These are phyloP conservation scores for Calonectria ilicicola DNA, from an alignment of 2,329 filamentous ascomycete species.

Conservation along the genomic window DNA sequence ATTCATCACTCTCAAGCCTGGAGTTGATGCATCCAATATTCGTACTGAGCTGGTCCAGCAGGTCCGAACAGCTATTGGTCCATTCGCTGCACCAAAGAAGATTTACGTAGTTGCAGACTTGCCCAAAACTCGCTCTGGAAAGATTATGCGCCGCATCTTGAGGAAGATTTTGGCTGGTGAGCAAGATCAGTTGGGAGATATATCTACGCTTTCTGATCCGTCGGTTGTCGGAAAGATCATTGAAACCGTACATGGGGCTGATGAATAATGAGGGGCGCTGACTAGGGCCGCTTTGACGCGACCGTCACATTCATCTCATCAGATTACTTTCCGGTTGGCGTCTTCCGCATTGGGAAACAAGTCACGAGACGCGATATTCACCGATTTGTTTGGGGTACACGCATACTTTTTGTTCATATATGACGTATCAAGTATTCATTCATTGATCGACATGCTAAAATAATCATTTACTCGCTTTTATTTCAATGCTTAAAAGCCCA, in stretches of 20 bases:
- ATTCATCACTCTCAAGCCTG: constrained; percentile 83
- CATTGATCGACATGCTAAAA: constrained; percentile 3
- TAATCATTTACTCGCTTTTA: not conserved
- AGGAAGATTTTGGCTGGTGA: constrained; percentile 94
- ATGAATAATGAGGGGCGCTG: not conserved
- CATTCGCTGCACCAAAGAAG: constrained; percentile 92
- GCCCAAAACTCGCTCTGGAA: constrained; percentile 93
- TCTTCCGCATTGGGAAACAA: not conserved
- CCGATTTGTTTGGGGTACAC: not conserved
- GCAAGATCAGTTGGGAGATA: constrained; percentile 93
- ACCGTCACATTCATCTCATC: not conserved
- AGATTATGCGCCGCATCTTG: constrained; percentile 96
- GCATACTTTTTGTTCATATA: not conserved
- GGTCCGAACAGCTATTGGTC: constrained; percentile 92
- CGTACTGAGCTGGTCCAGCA: constrained; percentile 90
- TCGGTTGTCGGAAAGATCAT: constrained; percentile 89
- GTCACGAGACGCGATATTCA: not conserved
- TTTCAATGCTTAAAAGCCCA: not conserved
- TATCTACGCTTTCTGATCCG: constrained; percentile 88
- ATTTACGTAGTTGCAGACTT: constrained; percentile 89
- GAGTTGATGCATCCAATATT: constrained; percentile 62
- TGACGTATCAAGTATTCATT: not conserved
- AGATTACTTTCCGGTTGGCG: not conserved
- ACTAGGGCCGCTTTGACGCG: not conserved
- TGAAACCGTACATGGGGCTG: constrained; percentile 46